Evolutionary conservation across 1,284 basidiomycete genomes (phyloP).

Genomic region (Cutaneotrichosporon sp.): DNA sequence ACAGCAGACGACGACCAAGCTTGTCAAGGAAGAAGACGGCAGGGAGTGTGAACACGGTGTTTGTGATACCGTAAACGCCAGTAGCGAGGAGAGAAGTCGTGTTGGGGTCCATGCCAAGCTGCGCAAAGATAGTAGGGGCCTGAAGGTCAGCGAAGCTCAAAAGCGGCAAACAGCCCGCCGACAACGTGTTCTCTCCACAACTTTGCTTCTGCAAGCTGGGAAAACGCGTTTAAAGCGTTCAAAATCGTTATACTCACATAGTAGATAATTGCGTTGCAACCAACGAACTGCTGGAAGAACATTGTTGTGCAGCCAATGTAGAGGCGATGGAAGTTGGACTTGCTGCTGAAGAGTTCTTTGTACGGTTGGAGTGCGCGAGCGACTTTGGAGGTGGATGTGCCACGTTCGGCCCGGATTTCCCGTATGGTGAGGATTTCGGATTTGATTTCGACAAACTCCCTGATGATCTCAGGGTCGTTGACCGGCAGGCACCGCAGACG

Average conservation of each 20-base stretch:
- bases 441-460: constrained; percentile 34
- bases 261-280: constrained; percentile 15
- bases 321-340: constrained; percentile 17
- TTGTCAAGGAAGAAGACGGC: constrained; percentile 37
- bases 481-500: constrained; percentile 23
- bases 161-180: too few species aligned
- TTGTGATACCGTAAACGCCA: constrained; percentile 40
- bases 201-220: too few species aligned
- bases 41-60: constrained; percentile 38
- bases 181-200: too few species aligned
- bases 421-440: constrained; percentile 21
- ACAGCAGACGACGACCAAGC: constrained; percentile 33
- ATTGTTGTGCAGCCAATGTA: constrained; percentile 9
- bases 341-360: constrained; percentile 10
- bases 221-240: too few species aligned
- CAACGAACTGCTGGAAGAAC: constrained; percentile 24
- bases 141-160: background rate
- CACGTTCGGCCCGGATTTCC: constrained; percentile 6
- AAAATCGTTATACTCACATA: background rate
- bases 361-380: constrained; percentile 11
- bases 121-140: constrained; percentile 28
- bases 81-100: constrained; percentile 36
- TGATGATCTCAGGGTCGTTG: constrained; percentile 20
- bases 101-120: constrained; percentile 27
- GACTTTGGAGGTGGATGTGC: background rate